These are phyloP conservation scores for Monotropa hypopitys DNA, from an alignment of 179 eudicot species.

Conservation along the genomic window DNA sequence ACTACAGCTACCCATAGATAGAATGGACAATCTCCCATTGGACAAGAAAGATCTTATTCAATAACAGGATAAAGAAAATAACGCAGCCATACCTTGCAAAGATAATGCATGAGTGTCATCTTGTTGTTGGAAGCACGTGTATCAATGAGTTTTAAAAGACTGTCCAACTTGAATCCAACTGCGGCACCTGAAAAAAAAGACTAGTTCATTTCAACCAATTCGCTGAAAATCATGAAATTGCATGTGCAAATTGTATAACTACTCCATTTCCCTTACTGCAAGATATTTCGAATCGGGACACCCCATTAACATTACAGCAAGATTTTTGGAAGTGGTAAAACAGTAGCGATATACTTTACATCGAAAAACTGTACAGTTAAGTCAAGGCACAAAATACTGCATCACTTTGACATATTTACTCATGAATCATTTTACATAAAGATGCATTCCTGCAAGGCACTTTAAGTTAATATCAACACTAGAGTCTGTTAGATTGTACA, in stretches of 20 bases:
- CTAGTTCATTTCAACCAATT: constrained; percentile 1
- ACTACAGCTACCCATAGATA: neutral
- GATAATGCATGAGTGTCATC: constrained; percentile 90
- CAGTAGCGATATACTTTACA: neutral
- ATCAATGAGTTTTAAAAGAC: constrained; percentile 78
- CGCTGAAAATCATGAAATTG: neutral
- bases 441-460: neutral
- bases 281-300: neutral
- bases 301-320: neutral
- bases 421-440: neutral
- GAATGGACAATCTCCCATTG: neutral
- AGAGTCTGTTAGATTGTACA: no score
- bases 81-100: constrained; percentile 54
- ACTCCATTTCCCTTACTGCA: neutral
- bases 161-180: constrained; percentile 79
- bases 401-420: neutral
- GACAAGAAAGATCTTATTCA: neutral
- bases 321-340: neutral
- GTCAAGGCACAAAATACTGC: neutral
- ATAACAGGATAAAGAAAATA: constrained; percentile 3
- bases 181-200: constrained; percentile 47
- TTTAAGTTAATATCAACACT: neutral
- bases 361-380: neutral
- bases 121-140: constrained; percentile 71
- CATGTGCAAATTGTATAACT: neutral